Conservation (phyloP, 768 basidiomycete genomes). For the Rhodotorula babjevae region DNA sequence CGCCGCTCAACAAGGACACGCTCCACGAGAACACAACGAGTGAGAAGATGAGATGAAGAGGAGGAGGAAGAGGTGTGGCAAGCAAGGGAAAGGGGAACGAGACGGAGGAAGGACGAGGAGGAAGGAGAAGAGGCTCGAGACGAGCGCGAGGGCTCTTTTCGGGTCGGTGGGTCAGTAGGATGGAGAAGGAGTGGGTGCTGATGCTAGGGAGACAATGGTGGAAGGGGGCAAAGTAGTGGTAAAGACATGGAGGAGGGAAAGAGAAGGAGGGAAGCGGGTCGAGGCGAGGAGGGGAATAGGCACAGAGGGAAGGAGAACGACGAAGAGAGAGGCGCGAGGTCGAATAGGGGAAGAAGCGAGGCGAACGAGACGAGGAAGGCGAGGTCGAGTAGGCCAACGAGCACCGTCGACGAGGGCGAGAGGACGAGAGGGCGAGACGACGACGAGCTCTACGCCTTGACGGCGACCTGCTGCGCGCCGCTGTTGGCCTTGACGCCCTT, state of each 20-base stretch:
- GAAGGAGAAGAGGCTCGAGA: neutral
- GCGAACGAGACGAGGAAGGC: neutral
- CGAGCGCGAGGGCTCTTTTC: neutral
- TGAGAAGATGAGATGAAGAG: neutral
- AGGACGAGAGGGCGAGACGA: neutral
- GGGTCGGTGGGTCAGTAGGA: neutral
- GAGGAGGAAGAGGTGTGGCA: no score
- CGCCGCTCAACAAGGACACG: neutral
- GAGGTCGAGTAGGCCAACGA: no score
- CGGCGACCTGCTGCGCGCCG: neutral
- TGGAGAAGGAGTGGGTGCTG: neutral
- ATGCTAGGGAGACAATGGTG: neutral
- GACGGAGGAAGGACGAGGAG: neutral
- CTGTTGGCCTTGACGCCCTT: neutral
- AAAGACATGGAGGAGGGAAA: neutral
- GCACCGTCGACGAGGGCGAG: no score
- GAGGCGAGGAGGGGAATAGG: no score
- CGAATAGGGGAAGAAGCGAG: no score
- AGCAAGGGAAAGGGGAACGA: neutral
- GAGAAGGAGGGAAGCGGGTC: no score
- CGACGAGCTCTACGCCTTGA: conserved; percentile 10
- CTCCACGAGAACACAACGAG: no score
- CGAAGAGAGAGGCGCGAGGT: no score
- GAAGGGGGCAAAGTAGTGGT: neutral
- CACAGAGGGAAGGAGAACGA: neutral